Percentiles rank a stretch among this genome's conserved stretches.
Conservation (phyloP, 257 asterid species). For the Scutellaria barbata region DNA sequence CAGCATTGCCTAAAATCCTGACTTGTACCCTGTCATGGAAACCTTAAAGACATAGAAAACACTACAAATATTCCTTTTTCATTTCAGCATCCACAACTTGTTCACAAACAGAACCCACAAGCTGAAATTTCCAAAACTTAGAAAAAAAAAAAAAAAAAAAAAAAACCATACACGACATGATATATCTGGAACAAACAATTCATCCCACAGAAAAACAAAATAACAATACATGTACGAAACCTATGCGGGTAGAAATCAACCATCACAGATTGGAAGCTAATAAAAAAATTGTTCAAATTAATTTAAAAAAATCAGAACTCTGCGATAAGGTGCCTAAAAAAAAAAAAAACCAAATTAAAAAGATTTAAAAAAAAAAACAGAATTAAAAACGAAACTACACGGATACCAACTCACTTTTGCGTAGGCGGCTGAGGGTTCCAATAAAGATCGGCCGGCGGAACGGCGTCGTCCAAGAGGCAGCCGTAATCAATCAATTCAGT, state of each 20-base stretch:
- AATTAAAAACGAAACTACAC: background rate
- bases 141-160: no score
- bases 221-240: background rate
- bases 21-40: background rate
- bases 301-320: conserved; percentile 10
- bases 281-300: background rate
- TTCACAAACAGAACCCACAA: conserved; percentile 24
- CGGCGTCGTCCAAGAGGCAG: conserved; percentile 50
- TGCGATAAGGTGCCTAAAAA: background rate
- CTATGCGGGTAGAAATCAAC: background rate
- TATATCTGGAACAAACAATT: background rate
- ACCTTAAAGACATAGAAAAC: background rate
- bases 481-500: conserved; percentile 54
- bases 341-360: background rate
- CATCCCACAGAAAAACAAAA: background rate
- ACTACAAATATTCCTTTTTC: background rate
- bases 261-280: background rate
- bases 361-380: background rate
- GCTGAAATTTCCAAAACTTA: conserved; percentile 27
- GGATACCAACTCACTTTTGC: conserved; percentile 40
- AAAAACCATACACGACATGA: background rate
- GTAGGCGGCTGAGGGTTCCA: conserved; percentile 50
- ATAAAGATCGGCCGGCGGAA: conserved; percentile 43
- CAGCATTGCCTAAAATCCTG: conserved; percentile 30
- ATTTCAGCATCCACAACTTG: background rate